Conservation (phyloP, 805 yeast species). For the Ogataea degrootiae region DNA sequence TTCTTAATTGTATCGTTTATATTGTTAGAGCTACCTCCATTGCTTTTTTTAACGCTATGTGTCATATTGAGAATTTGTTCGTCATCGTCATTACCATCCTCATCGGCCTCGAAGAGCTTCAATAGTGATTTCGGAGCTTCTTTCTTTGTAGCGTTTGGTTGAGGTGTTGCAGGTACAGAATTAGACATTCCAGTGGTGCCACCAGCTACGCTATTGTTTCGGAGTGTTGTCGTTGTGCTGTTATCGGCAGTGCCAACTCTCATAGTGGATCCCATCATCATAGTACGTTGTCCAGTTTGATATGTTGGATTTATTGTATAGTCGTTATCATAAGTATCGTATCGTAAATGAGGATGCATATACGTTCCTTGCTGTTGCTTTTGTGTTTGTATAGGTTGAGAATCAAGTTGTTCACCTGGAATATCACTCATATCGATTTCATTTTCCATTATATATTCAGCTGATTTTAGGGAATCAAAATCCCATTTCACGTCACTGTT, state of each 20-base stretch:
- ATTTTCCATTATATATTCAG: conserved; percentile 69
- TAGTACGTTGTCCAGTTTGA: conserved; percentile 11
- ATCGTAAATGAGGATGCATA: too few species aligned
- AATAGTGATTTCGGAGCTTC: conserved; percentile 71
- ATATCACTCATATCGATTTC: conserved; percentile 42
- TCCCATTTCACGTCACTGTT: conserved; percentile 71
- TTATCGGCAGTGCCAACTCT: conserved; percentile 2
- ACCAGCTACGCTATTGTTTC: conserved; percentile 10
- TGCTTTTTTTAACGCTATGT: neutral
- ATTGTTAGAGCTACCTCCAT: neutral
- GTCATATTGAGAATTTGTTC: conserved; percentile 2
- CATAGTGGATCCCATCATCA: conserved; percentile 16
- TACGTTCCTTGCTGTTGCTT: conserved; percentile 4
- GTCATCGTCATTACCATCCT: conserved; percentile 26
- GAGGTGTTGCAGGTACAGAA: conserved; percentile 14
- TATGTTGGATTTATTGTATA: conserved; percentile 15
- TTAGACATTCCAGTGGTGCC: neutral
- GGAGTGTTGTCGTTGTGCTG: conserved; percentile 7
- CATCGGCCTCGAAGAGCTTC: conserved; percentile 60
- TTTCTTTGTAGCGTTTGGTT: conserved; percentile 23
- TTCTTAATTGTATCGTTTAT: too few species aligned
- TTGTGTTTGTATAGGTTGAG: conserved; percentile 1
- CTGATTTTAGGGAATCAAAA: conserved; percentile 73
- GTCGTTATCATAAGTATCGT: conserved; percentile 5
- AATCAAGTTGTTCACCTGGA: conserved; percentile 5